Conservation (phyloP, 2,329 filamentous ascomycete genomes). For the Teratosphaeria epicoccoides region DNA sequence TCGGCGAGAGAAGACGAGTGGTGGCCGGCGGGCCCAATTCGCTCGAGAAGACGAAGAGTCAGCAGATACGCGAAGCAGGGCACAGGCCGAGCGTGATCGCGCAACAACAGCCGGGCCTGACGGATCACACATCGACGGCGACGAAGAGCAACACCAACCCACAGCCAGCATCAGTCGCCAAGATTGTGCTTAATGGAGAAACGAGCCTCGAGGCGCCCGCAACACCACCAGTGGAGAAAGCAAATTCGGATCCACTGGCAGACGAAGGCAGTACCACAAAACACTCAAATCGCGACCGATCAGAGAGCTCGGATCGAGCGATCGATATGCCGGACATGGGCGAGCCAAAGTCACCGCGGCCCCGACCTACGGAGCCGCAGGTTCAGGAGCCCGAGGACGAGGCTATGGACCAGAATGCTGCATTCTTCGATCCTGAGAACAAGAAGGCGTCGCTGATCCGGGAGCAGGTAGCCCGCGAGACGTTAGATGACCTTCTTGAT, state of each 20-base stretch:
- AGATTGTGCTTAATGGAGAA: constrained; percentile 50
- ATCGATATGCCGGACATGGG: constrained; percentile 13
- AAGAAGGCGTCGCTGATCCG: constrained; percentile 68
- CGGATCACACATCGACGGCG: constrained; percentile 6
- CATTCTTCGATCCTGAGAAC: constrained; percentile 90
- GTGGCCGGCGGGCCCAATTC: constrained; percentile 50
- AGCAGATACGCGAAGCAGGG: constrained; percentile 6
- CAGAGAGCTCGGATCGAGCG: constrained; percentile 8
- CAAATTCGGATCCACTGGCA: neutral
- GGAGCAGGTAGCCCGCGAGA: constrained; percentile 86
- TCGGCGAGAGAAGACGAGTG: constrained; percentile 78
- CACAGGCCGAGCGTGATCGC: constrained; percentile 2
- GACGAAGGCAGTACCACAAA: neutral
- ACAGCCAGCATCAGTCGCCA: constrained; percentile 33
- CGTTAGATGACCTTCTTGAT: constrained; percentile 80
- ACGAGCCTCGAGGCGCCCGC: constrained; percentile 29
- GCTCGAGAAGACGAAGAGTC: constrained; percentile 23
- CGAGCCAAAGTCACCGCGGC: constrained; percentile 8
- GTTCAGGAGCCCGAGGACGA: constrained; percentile 28
- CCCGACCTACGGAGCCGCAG: constrained; percentile 5
- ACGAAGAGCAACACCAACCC: constrained; percentile 6
- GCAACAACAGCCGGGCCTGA: constrained; percentile 1
- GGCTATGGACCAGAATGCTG: constrained; percentile 74
- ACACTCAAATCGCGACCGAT: constrained; percentile 21
- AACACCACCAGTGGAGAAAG: constrained; percentile 21